phyloP scores from a whole-genome alignment of 495 filamentous ascomycete genomes.

The Amniculicola lignicola region DNA sequence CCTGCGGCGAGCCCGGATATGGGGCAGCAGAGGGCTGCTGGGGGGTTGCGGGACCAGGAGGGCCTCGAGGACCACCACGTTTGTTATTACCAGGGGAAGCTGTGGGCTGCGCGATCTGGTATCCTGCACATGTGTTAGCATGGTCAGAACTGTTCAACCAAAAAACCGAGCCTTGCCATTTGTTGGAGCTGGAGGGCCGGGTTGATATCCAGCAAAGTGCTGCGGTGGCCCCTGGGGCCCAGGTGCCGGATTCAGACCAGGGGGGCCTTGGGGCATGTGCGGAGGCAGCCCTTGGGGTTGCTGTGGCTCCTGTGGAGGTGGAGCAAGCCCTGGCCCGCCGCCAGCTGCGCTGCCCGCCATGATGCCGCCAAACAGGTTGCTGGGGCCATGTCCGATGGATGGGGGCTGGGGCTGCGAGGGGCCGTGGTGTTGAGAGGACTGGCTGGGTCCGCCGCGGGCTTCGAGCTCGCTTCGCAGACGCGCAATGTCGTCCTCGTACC shows the following conservation, averaged over 20 bases:
- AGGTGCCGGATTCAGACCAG: constrained; percentile 41
- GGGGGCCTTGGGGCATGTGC: constrained; percentile 40
- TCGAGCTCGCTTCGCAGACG: constrained; percentile 87
- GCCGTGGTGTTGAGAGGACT: constrained; percentile 65
- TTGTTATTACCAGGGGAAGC: constrained; percentile 80
- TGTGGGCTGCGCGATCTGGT: constrained; percentile 78
- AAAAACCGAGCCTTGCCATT: too few relatives aligned
- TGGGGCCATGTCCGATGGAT: constrained; percentile 84
- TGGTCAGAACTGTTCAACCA: too few relatives aligned
- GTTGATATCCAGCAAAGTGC: constrained; percentile 51
- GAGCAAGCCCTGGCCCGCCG: constrained; percentile 80
- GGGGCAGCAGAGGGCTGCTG: constrained; percentile 80
- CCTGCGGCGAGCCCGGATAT: constrained; percentile 88
- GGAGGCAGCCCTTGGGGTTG: constrained; percentile 46
- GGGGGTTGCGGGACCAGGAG: constrained; percentile 78
- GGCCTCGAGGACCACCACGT: constrained; percentile 55
- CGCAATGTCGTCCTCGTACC: constrained; percentile 89
- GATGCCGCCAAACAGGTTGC: constrained; percentile 89
- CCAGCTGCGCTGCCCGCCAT: constrained; percentile 88
- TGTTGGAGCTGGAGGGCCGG: constrained; percentile 26
- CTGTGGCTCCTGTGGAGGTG: constrained; percentile 68
- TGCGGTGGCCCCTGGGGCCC: constrained; percentile 38
- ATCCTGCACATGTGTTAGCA: too few relatives aligned
- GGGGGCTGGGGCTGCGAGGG: constrained; percentile 79
- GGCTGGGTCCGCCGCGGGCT: constrained; percentile 70